Evolutionary conservation across 108 stramenopile species (phyloP).

Genomic region (Nitzschia inconspicua): DNA sequence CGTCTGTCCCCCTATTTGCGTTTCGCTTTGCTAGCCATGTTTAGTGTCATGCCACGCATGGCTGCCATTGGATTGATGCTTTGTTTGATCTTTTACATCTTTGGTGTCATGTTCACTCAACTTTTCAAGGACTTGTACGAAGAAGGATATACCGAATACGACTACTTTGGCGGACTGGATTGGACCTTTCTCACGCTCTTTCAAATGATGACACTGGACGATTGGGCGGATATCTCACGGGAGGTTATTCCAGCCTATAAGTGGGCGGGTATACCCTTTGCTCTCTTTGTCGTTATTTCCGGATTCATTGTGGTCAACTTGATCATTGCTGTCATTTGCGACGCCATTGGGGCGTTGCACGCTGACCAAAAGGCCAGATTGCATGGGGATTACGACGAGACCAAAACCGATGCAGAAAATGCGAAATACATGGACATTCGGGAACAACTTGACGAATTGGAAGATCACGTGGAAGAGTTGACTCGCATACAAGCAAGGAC

Average conservation of each 20-base stretch:
- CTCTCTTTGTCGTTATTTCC: conserved; percentile 63
- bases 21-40: conserved; percentile 30
- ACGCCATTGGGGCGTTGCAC: conserved; percentile 55
- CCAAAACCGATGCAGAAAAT: conserved; percentile 11
- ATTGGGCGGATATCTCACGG: conserved; percentile 44
- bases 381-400: conserved; percentile 36
- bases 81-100: conserved; percentile 54
- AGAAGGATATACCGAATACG: conserved; percentile 14
- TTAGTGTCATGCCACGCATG: conserved; percentile 62
- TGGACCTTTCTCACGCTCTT: conserved; percentile 50
- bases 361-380: conserved; percentile 50
- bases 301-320: conserved; percentile 77
- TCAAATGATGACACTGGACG: conserved; percentile 59
- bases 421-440: neutral
- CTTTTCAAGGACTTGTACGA: conserved; percentile 43
- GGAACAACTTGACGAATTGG: conserved; percentile 29
- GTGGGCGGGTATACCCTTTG: conserved; percentile 64
- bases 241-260: conserved; percentile 40
- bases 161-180: conserved; percentile 59
- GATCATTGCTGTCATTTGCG: conserved; percentile 83
- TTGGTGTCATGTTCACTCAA: conserved; percentile 69
- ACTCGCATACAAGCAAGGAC: conserved; percentile 38
- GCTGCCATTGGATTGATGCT: conserved; percentile 46
- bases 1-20: neutral
- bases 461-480: conserved; percentile 31